These are phyloP conservation scores for Ophiosphaerella herpotricha DNA, from an alignment of 2,329 filamentous ascomycete species.

Conservation along the genomic window DNA sequence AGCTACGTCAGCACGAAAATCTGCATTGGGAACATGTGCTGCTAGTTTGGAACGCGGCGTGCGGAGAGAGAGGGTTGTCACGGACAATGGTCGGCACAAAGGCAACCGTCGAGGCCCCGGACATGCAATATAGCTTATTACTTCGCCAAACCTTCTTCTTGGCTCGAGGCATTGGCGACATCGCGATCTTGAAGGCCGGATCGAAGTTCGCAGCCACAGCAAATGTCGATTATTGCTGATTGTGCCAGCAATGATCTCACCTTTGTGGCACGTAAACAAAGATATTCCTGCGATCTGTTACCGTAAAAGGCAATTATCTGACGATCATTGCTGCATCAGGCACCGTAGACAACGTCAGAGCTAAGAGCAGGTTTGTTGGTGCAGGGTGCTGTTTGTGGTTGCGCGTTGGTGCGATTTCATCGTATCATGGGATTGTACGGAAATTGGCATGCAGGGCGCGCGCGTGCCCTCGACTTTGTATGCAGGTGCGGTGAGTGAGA, in stretches of 20 bases:
- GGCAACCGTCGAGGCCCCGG: no score
- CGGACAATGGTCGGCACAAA: neutral
- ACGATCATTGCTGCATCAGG: slow-evolving; percentile 2
- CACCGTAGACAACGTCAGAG: neutral
- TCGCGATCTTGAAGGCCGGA: neutral
- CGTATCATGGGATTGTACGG: slow-evolving; percentile 4
- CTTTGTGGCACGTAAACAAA: neutral
- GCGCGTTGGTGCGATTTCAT: neutral
- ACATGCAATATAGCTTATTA: no score
- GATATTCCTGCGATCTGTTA: neutral
- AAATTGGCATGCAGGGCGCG: slow-evolving; percentile 5
- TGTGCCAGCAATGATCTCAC: slow-evolving; percentile 3
- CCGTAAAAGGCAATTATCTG: slow-evolving; percentile 1
- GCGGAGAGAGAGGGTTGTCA: slow-evolving; percentile 6
- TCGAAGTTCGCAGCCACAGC: slow-evolving; percentile 2
- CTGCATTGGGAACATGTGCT: neutral
- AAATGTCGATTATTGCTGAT: slow-evolving; percentile 18
- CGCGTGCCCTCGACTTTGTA: neutral
- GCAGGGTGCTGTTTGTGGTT: slow-evolving; percentile 7
- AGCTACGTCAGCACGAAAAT: slow-evolving; percentile 11
- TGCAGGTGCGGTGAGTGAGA: neutral
- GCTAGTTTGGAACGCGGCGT: neutral
- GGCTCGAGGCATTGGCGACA: neutral
- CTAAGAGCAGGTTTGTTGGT: slow-evolving; percentile 14
- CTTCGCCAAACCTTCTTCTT: neutral